Conservation (phyloP, 2,329 filamentous ascomycete species). For the Bipolaris cookei region DNA sequence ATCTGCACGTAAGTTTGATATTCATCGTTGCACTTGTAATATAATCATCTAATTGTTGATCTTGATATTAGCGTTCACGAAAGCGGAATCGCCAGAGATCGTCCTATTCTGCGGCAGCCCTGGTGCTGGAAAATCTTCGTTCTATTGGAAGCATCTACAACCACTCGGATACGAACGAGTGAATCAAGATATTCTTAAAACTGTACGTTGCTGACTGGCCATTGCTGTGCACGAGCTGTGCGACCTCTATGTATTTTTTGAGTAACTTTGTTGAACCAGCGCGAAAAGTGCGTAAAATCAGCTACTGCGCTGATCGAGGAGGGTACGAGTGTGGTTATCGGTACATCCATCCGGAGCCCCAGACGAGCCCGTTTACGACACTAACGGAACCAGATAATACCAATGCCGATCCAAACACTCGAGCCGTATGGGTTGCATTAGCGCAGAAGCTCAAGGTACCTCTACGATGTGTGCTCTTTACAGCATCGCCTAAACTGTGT, state of each 20-base stretch:
- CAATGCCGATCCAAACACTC: slow-evolving; percentile 81
- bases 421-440: slow-evolving; percentile 78
- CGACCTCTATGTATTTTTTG: slow-evolving; percentile 27
- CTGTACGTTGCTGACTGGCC: slow-evolving; percentile 52
- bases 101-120: slow-evolving; percentile 89
- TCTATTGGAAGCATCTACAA: slow-evolving; percentile 79
- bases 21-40: slow-evolving; percentile 21
- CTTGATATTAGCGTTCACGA: slow-evolving; percentile 48
- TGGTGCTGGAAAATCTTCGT: slow-evolving; percentile 89
- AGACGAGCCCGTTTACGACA: slow-evolving; percentile 17
- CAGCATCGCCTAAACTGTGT: slow-evolving; percentile 70
- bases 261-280: slow-evolving; percentile 53
- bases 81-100: slow-evolving; percentile 72
- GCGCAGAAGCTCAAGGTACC: slow-evolving; percentile 73
- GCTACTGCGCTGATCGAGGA: slow-evolving; percentile 70
- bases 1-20: slow-evolving; percentile 42
- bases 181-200: slow-evolving; percentile 89
- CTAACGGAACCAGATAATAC: slow-evolving; percentile 75
- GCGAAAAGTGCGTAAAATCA: slow-evolving; percentile 71
- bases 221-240: slow-evolving; percentile 33
- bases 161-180: slow-evolving; percentile 81
- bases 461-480: slow-evolving; percentile 87
- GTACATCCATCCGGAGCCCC: slow-evolving; percentile 59
- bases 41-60: slow-evolving; percentile 27
- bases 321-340: slow-evolving; percentile 75